A percentile compares a stretch with the other conserved stretches of the same genome.
These are phyloP conservation scores for Kodamaea sp. DNA, from an alignment of 1,139 yeast species.

Conservation along the genomic window DNA sequence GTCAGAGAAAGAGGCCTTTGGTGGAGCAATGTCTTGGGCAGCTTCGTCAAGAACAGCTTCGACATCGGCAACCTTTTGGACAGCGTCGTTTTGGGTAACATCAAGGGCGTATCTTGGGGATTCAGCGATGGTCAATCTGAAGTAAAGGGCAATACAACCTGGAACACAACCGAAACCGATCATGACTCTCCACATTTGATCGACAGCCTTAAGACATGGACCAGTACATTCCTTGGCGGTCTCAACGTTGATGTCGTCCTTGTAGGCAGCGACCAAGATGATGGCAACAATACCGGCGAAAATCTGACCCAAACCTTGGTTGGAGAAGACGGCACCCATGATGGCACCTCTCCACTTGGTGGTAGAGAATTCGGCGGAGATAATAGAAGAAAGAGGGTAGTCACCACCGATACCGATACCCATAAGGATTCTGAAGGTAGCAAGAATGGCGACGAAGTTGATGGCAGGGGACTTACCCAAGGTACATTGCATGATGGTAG, in stretches of 20 bases:
- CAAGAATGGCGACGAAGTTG: constrained; percentile 67
- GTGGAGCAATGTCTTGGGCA: constrained; percentile 48
- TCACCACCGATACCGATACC: constrained; percentile 99
- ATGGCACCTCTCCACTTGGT: constrained; percentile 97
- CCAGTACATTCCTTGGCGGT: constrained; percentile 60
- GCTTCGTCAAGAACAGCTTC: constrained; percentile 54
- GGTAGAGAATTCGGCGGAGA: constrained; percentile 84
- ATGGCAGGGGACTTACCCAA: constrained; percentile 70
- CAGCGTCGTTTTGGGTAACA: constrained; percentile 58
- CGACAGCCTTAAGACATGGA: constrained; percentile 71
- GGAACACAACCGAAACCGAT: constrained; percentile 90
- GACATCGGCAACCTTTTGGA: constrained; percentile 58
- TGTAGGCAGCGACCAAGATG: constrained; percentile 71
- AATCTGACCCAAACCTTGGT: constrained; percentile 91
- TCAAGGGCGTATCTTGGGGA: constrained; percentile 88
- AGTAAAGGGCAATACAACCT: constrained; percentile 78
- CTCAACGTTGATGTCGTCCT: constrained; percentile 53
- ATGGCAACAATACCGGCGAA: constrained; percentile 83
- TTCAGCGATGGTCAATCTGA: constrained; percentile 90
- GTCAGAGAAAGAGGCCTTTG: constrained; percentile 61
- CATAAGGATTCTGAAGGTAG: constrained; percentile 78
- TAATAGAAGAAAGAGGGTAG: constrained; percentile 93
- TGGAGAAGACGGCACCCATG: constrained; percentile 91
- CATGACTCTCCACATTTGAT: constrained; percentile 91
- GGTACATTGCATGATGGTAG: constrained; percentile 75